Evolutionary conservation across 140 eudicot species (phyloP), one percentile per base, ranked within the genome.

Genomic region (Bidens hawaiensis): DNA sequence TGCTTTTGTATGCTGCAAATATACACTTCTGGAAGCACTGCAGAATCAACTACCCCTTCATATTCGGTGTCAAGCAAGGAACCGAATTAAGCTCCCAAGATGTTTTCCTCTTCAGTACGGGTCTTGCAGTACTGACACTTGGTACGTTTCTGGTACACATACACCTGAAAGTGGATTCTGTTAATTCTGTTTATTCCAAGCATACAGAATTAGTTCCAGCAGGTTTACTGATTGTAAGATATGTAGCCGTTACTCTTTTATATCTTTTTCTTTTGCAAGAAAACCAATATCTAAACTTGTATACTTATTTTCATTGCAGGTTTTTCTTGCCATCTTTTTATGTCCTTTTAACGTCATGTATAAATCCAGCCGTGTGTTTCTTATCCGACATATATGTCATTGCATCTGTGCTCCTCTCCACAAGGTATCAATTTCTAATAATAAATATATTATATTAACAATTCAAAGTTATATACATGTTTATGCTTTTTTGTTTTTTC

Each of bases 351-450:
- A 83, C 62, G 72, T 86, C 81, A 63, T 90, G 41, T 90, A 76
- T 73, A 85, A 78, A 56, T 79, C 97, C 72, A 90, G 95, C 47
- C 97, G 90, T 34, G 78, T 70, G 56, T 86, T 83, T 66, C 81
- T 86, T 47, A 60, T 83, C 15, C 71, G 64, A 57, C 51, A 82
- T 65, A 9, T 81, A 18, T 72, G 81, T 22, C 88, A 69, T 76
- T 83, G 90, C 62, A 67, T 90, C 36, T 86, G 94, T 77, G 94
- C 97, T 67, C 97, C 95, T 65, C 79, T 90, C 43, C 86, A 87
- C 79, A 67, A 76, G 94, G 97, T 86, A 81, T 11, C 10, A 56
- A 13, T 8, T 26, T 18, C 23, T 50, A 61, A 13, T n/a, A 2
- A 22, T 11, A 15, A 17, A 4, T 34, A 42, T 10, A 53, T 2